Evolutionary conservation across 805 yeast genomes (phyloP).

Genomic region (Wickerhamiella galacta): DNA sequence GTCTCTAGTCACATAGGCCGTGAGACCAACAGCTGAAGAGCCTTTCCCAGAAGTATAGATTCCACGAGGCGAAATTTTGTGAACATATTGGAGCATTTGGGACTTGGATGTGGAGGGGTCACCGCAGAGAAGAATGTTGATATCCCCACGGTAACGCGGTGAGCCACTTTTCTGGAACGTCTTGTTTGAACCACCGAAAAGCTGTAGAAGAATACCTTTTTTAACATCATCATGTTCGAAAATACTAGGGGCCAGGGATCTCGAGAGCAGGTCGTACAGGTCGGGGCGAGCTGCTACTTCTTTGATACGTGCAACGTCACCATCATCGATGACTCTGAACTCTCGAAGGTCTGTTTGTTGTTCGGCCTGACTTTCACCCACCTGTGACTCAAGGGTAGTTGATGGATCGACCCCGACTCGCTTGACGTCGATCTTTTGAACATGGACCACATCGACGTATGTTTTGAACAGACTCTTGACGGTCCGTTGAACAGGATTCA

Average conservation of each 20-base stretch:
- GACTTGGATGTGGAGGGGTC: conserved; percentile 98
- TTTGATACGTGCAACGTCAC: conserved; percentile 49
- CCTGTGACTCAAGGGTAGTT: conserved; percentile 26
- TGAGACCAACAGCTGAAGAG: conserved; percentile 95
- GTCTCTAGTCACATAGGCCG: conserved; percentile 93
- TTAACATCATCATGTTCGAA: conserved; percentile 94
- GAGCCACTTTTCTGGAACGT: conserved; percentile 72
- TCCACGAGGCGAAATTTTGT: conserved; percentile 95
- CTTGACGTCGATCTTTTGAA: conserved; percentile 68
- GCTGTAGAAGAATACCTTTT: conserved; percentile 80
- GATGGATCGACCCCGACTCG: conserved; percentile 68
- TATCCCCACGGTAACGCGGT: conserved; percentile 81
- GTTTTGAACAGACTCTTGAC: conserved; percentile 78
- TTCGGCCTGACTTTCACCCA: conserved; percentile 34
- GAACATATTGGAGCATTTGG: conserved; percentile 85
- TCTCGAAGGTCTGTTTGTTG: conserved; percentile 61
- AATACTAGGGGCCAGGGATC: conserved; percentile 93
- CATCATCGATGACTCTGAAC: conserved; percentile 46
- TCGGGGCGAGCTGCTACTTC: conserved; percentile 53
- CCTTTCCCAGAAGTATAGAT: conserved; percentile 98
- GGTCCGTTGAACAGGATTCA: conserved; percentile 70
- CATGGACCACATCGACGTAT: conserved; percentile 84
- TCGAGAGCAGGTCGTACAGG: conserved; percentile 66
- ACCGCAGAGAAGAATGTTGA: conserved; percentile 82
- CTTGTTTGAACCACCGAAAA: conserved; percentile 93